These are phyloP conservation scores for Clonostachys chloroleuca DNA, from an alignment of 2,329 filamentous ascomycete species.

Conservation along the genomic window DNA sequence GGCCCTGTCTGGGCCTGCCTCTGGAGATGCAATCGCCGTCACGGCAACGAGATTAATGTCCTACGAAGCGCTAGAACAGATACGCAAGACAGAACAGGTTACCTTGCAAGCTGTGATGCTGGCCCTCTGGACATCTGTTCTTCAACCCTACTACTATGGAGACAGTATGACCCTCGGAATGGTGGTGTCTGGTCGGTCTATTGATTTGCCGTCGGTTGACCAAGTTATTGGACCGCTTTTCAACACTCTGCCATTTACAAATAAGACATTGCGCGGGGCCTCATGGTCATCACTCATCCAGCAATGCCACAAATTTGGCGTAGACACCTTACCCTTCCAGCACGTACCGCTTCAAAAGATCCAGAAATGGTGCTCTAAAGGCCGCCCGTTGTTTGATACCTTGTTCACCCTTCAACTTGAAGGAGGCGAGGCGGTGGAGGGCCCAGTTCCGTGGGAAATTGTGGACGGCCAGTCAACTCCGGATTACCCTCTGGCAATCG, in stretches of 20 bases:
- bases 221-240: conserved; percentile 77
- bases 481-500: conserved; percentile 76
- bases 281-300: conserved; percentile 58
- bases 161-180: conserved; percentile 60
- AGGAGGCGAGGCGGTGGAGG: conserved; percentile 12
- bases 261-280: conserved; percentile 32
- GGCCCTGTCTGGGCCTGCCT: conserved; percentile 2
- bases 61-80: conserved; percentile 38
- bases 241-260: conserved; percentile 77
- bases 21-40: neutral
- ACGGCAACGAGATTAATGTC: conserved; percentile 17
- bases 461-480: conserved; percentile 41
- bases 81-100: conserved; percentile 58
- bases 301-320: conserved; percentile 68
- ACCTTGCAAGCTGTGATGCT: conserved; percentile 79
- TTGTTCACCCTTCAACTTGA: conserved; percentile 77
- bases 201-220: conserved; percentile 63
- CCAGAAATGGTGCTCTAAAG: conserved; percentile 68
- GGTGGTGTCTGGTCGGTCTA: conserved; percentile 72
- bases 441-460: conserved; percentile 44
- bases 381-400: conserved; percentile 66
- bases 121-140: conserved; percentile 64
- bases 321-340: conserved; percentile 65
- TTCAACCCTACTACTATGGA: conserved; percentile 40
- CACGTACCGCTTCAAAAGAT: conserved; percentile 71